phyloP scores from a whole-genome alignment of 148 eudicot genomes.

The Mesembryanthemum crystallinum region DNA sequence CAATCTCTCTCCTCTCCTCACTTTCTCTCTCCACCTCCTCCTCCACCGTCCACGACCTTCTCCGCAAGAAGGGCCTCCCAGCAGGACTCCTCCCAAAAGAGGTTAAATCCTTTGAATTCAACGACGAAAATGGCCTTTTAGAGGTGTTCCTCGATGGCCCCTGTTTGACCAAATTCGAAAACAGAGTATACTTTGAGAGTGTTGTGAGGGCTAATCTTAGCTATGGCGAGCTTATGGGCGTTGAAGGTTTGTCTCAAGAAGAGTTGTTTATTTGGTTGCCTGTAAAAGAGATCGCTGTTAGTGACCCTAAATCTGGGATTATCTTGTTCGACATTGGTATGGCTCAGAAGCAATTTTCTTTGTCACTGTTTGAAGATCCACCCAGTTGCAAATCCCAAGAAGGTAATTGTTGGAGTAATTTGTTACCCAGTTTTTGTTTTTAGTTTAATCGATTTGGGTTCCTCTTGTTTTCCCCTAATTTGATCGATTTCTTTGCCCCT shows the following conservation, averaged over 20 bases:
- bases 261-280: conserved; percentile 82
- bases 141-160: conserved; percentile 60
- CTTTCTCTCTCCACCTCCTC: conserved; percentile 21
- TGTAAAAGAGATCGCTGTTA: conserved; percentile 60
- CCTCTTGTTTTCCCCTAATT: background rate
- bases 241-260: conserved; percentile 69
- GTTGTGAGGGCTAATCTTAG: conserved; percentile 62
- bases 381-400: conserved; percentile 53
- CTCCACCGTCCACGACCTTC: conserved; percentile 63
- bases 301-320: conserved; percentile 72
- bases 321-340: conserved; percentile 78
- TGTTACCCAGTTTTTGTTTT: background rate
- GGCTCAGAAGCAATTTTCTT: conserved; percentile 75
- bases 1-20: conserved; percentile 14
- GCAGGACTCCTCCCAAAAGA: conserved; percentile 66
- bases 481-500: background rate
- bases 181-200: conserved; percentile 68
- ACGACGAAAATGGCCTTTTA: conserved; percentile 42
- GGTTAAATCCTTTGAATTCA: conserved; percentile 52
- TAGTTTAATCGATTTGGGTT: background rate
- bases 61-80: conserved; percentile 57
- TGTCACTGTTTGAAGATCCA: conserved; percentile 83
- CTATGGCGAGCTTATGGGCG: conserved; percentile 61
- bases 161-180: conserved; percentile 69
- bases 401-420: background rate